Evolutionary conservation across 129 eudicot species (phyloP).

Genomic region (Cynara cardunculus): DNA sequence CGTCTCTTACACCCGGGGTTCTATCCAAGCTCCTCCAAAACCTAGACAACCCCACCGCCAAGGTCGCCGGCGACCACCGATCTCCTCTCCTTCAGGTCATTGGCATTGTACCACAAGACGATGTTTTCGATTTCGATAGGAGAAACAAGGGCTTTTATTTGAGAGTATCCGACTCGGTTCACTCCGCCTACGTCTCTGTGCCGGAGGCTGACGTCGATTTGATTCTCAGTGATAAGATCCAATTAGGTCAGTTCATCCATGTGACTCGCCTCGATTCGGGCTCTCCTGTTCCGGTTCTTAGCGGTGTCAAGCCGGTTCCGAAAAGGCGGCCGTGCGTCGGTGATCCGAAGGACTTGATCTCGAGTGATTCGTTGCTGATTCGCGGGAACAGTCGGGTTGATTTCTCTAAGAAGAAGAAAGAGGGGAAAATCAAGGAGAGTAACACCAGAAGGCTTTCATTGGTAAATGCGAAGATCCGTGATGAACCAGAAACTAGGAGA

Average conservation of each 20-base stretch:
- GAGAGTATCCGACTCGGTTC: constrained; percentile 66
- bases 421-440: constrained; percentile 10
- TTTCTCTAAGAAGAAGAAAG: constrained; percentile 20
- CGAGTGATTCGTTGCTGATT: constrained; percentile 53
- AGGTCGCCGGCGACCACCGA: constrained; percentile 77
- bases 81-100: constrained; percentile 76
- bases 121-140: constrained; percentile 31
- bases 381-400: constrained; percentile 16
- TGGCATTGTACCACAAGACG: constrained; percentile 53
- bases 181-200: constrained; percentile 78
- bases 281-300: constrained; percentile 66
- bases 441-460: constrained; percentile 45
- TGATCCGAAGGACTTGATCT: constrained; percentile 74
- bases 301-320: constrained; percentile 60
- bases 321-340: constrained; percentile 71
- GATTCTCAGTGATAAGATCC: constrained; percentile 64
- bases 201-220: constrained; percentile 49
- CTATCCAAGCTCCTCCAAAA: constrained; percentile 60
- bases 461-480: constrained; percentile 36
- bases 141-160: constrained; percentile 56
- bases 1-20: constrained; percentile 70
- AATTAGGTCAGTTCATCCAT: constrained; percentile 71
- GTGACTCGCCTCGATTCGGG: constrained; percentile 61
- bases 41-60: constrained; percentile 43
- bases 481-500: constrained; percentile 37